These are phyloP conservation scores for Aspergillus novoparasiticus DNA, from an alignment of 2,329 filamentous ascomycete genomes.

Conservation along the genomic window DNA sequence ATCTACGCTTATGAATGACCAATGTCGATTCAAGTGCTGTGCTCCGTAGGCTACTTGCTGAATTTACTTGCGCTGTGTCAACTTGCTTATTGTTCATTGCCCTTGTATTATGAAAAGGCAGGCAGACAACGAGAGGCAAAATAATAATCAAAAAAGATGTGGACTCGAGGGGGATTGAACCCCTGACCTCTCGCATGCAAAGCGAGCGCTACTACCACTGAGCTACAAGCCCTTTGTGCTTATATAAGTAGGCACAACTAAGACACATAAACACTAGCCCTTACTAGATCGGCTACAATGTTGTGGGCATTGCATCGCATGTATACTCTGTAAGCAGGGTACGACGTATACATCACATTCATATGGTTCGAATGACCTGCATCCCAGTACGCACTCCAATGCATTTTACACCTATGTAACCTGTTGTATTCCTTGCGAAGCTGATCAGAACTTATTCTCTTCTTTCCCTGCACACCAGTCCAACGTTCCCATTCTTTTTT, in stretches of 20 bases:
- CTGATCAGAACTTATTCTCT: not conserved
- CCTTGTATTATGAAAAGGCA: no score
- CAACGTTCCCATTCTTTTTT: not conserved
- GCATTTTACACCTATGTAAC: not conserved
- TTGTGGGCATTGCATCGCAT: no score
- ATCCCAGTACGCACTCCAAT: not conserved
- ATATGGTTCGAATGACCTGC: not conserved
- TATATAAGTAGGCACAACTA: not conserved
- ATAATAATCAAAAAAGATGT: not conserved
- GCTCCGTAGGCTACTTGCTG: no score
- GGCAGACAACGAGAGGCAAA: no score
- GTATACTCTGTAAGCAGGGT: no score
- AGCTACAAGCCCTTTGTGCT: constrained; percentile 3
- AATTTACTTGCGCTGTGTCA: no score
- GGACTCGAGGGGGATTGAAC: constrained; percentile 7
- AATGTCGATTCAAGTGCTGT: no score
- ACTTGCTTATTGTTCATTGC: no score
- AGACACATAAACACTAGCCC: fast-evolving
- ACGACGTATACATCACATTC: not conserved
- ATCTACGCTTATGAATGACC: no score
- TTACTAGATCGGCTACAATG: no score
- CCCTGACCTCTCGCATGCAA: constrained; percentile 6
- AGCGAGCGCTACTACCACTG: constrained; percentile 7
- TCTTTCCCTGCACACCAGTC: not conserved
- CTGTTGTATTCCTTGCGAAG: not conserved